Conservation (phyloP, 306 rosid genomes). For the Glycine soja region DNA sequence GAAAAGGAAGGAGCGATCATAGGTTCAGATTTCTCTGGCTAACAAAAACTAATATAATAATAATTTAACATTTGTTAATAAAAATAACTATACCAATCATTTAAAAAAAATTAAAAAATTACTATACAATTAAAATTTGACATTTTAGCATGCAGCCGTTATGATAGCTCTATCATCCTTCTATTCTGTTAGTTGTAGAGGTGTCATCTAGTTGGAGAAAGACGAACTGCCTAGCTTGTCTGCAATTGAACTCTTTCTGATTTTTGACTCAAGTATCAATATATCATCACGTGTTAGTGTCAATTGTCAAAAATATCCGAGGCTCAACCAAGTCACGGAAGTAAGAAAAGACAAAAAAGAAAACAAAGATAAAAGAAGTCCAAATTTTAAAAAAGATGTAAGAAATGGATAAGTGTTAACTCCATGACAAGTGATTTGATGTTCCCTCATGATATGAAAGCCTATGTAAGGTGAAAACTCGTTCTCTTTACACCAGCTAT, state of each 20-base stretch:
- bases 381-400: neutral
- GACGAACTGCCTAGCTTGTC: constrained; percentile 27
- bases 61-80: too few species aligned
- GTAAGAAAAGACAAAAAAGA: neutral
- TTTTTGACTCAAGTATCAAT: neutral
- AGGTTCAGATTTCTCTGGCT: too few species aligned
- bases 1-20: too few species aligned
- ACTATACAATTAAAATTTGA: too few species aligned
- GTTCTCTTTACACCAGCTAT: neutral
- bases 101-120: too few species aligned
- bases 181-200: constrained; percentile 23
- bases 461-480: constrained; percentile 1
- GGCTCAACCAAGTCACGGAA: neutral
- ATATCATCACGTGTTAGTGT: neutral
- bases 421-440: neutral
- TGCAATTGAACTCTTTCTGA: neutral
- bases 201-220: constrained; percentile 42
- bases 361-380: neutral
- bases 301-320: constrained; percentile 11
- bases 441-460: constrained; percentile 4
- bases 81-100: too few species aligned
- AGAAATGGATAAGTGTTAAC: constrained; percentile 2
- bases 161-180: neutral
- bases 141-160: too few species aligned
- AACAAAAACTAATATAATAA: too few species aligned